These are phyloP conservation scores for Cryphonectria nitschkei DNA, from an alignment of 2,329 filamentous ascomycete species.

Conservation along the genomic window DNA sequence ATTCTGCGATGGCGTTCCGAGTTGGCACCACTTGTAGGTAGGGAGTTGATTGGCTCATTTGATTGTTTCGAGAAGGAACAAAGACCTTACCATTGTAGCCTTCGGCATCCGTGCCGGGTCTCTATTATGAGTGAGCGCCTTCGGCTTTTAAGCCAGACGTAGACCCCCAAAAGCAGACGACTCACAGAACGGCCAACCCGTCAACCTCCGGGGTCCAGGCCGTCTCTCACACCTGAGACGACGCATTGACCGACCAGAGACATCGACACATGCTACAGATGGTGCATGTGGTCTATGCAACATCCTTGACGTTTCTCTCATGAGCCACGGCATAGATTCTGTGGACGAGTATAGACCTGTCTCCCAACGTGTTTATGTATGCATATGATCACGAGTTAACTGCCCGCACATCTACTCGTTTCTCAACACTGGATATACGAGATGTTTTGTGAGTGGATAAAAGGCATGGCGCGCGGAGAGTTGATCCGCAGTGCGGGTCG, in stretches of 20 bases:
- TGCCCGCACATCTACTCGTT: neutral
- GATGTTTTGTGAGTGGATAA: neutral
- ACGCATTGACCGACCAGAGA: neutral
- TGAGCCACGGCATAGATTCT: neutral
- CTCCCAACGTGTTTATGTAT: neutral
- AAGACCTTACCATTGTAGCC: neutral
- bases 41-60: neutral
- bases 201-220: neutral
- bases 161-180: neutral
- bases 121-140: neutral
- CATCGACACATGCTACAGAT: neutral
- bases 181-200: neutral
- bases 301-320: neutral
- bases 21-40: neutral
- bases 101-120: neutral
- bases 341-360: neutral
- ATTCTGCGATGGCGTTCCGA: neutral
- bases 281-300: neutral
- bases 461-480: neutral
- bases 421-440: neutral
- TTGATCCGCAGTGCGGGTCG: neutral
- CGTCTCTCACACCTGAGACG: neutral
- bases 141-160: neutral
- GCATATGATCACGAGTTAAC: neutral
- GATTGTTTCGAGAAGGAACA: neutral